Base-by-base conservation (phyloP, 345 rosid genomes). In the Kandelia obovata region DNA sequence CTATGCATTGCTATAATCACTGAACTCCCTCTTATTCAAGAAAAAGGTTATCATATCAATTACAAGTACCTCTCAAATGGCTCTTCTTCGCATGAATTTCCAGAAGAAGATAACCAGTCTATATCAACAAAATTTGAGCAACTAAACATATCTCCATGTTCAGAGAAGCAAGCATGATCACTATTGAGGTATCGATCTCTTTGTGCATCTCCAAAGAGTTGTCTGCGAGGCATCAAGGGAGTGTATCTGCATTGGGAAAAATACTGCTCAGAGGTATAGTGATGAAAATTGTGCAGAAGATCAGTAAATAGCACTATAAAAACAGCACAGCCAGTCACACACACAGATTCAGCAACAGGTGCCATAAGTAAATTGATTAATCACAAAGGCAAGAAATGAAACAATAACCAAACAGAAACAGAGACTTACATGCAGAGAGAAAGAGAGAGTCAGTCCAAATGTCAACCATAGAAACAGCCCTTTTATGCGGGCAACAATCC, bases 101-200 rank as follows among this genome's bases (percentile, higher is more conserved):
- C 98, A 1, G 97, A 89, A 32, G 98, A 96, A 5, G 98, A 96
- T 37, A 96, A 86, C 95, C 96, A 86, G 73, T 92, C 98, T 46
- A 92, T 72, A 79, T 96, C 98, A 73, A 96, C 81, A 79, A 96
- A 96, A 81, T 96, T 96, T 37, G 97, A 96, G 83, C 75, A 86
- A 75, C 79, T 92, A 64, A 83, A 82, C 65, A 71, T 62, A 78
- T 84, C 96, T 63, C 87, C 87, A 57, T 85, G 82, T 69, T 89
- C 97, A 55, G 86, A 87, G 72, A 79, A 84, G 91, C 52, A 81
- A 57, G 66, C 71, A 61, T 82, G 85, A 73, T 79, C 86, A 79
- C 78, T 75, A 75, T 86, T 88, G 72, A 79, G 77, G 65, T 17
- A 82, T 35, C 53, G 78, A 58, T 80, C 85, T 78, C 83, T 81